Percentiles rank a stretch among this genome's conserved stretches.
phyloP scores from a whole-genome alignment of 192 early-diverging fungal genomes.

The Dissophora ornata region DNA sequence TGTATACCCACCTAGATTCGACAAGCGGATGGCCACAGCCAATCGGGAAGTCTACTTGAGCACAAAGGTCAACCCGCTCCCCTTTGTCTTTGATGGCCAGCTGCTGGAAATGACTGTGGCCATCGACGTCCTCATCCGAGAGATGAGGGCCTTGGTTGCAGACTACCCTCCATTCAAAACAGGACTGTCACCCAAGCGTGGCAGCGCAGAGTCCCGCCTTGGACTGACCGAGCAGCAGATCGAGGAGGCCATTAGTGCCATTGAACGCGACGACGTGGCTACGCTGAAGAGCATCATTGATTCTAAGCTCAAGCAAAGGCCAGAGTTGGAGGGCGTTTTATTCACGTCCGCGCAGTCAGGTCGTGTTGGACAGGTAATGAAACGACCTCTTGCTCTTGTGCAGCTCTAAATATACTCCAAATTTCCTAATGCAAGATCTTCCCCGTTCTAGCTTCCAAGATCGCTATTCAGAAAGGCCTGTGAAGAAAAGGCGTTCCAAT shows the following conservation, averaged over 20 bases:
- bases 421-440: no score
- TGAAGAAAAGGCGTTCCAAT: constrained; percentile 45
- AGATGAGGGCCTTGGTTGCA: constrained; percentile 31
- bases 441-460: constrained; percentile 40
- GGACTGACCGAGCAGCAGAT: constrained; percentile 40
- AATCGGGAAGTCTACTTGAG: constrained; percentile 55
- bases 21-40: constrained; percentile 57
- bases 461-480: constrained; percentile 56
- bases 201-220: constrained; percentile 16
- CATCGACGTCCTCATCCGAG: constrained; percentile 41
- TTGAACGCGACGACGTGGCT: constrained; percentile 52
- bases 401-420: no score
- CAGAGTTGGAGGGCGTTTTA: constrained; percentile 19
- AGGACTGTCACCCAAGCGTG: constrained; percentile 20
- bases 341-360: constrained; percentile 17
- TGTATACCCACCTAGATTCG: constrained; percentile 52
- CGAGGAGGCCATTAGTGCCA: constrained; percentile 44
- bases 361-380: constrained; percentile 36
- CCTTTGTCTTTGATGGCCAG: constrained; percentile 55
- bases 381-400: no score
- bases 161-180: constrained; percentile 24
- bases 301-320: constrained; percentile 13
- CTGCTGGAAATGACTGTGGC: constrained; percentile 37
- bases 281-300: constrained; percentile 43
- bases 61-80: constrained; percentile 61